Evolutionary conservation across 176 grass and related monocot genomes (phyloP).

Genomic region (Chrysopogon serrulatus): DNA sequence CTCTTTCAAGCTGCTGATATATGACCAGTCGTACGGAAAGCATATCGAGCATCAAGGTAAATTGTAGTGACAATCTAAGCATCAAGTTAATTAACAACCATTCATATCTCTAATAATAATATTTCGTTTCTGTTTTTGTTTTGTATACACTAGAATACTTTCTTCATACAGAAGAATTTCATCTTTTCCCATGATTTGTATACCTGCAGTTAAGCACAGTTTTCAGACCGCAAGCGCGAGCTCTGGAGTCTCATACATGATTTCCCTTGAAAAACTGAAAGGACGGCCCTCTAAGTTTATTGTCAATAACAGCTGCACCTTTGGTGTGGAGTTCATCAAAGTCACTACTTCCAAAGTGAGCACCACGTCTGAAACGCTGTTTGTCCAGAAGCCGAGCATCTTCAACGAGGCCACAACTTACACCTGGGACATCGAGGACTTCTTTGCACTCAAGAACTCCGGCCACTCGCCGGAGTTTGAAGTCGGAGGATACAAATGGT

Average conservation of each 20-base stretch:
- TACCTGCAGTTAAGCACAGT: constrained; percentile 16
- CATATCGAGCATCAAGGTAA: constrained; percentile 12
- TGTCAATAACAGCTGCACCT: neutral
- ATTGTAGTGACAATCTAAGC: neutral
- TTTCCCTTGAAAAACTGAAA: constrained; percentile 17
- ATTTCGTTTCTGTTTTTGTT: neutral
- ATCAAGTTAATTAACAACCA: neutral
- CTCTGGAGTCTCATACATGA: constrained; percentile 23
- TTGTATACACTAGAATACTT: neutral
- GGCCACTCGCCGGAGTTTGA: constrained; percentile 22
- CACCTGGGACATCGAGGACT: constrained; percentile 29
- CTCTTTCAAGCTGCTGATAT: constrained; percentile 18
- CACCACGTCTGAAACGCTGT: neutral
- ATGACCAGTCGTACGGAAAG: constrained; percentile 23
- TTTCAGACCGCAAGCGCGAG: constrained; percentile 7
- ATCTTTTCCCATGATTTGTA: neutral
- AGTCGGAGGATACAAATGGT: constrained; percentile 29
- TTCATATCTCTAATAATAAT: neutral
- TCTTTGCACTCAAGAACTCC: constrained; percentile 4
- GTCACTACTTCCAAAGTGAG: constrained; percentile 2
- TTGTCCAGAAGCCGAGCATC: constrained; percentile 19
- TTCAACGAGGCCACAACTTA: neutral
- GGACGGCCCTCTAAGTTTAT: constrained; percentile 9
- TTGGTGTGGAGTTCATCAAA: constrained; percentile 35
- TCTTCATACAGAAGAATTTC: neutral